Conservation (phyloP, 1,139 yeast genomes). For the Saccharomyces hybrid region DNA sequence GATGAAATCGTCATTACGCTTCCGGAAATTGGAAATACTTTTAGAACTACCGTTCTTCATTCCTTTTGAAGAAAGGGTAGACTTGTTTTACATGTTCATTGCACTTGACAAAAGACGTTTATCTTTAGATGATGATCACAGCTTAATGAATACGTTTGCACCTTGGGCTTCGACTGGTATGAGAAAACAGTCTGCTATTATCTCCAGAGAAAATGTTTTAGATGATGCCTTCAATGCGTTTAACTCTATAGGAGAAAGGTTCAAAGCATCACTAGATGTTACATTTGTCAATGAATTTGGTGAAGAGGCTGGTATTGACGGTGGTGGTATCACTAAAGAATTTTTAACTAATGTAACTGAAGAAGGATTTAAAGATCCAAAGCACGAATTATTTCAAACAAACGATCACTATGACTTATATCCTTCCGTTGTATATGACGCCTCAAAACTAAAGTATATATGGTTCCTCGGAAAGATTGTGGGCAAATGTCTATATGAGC, state of each 20-base stretch:
- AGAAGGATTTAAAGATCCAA: constrained; percentile 52
- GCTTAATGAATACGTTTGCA: constrained; percentile 13
- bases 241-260: constrained; percentile 38
- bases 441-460: constrained; percentile 37
- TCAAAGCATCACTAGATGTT: constrained; percentile 57
- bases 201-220: constrained; percentile 60
- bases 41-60: constrained; percentile 70
- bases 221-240: constrained; percentile 68
- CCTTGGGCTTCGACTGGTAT: constrained; percentile 11
- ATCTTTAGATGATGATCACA: constrained; percentile 18
- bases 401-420: constrained; percentile 55
- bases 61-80: constrained; percentile 66
- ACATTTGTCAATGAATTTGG: constrained; percentile 68
- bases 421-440: constrained; percentile 37
- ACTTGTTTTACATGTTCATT: constrained; percentile 59
- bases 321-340: constrained; percentile 94
- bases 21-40: constrained; percentile 42
- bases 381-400: constrained; percentile 43
- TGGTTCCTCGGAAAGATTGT: constrained; percentile 71
- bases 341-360: constrained; percentile 64
- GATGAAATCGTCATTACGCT: constrained; percentile 15
- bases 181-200: constrained; percentile 40
- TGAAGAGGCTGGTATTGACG: constrained; percentile 80
- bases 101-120: constrained; percentile 40
- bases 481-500: constrained; percentile 88